Evolutionary conservation across 768 basidiomycete genomes (phyloP), one percentile per base, ranked within the genome.

Genomic region (Lactifluus echinatus): DNA sequence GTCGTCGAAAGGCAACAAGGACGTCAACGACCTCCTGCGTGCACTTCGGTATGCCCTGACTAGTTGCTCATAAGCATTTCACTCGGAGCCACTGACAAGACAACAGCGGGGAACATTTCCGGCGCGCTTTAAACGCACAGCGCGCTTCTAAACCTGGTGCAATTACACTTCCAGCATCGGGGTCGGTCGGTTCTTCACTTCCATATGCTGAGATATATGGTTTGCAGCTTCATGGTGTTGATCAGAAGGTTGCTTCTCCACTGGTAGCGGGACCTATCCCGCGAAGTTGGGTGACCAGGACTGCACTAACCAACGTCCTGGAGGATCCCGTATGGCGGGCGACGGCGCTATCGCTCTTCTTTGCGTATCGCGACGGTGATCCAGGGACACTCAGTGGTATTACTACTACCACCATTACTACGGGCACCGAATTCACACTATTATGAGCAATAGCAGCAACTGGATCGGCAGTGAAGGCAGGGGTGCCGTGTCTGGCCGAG

Each of bases 101-200:
- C 50, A 44, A 3, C 57, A 88, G 86, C 66, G 86, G 84, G 10
- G 87, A 89, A 66, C 82, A 88, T 42, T 87, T 83, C 56, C 76
- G 85, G 52, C 87, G 79, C 59, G 63, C 71, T 34, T 83, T 80
- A 56, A 89, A 89, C 65, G 60, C 78, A 6, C 74, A 66, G 54
- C 64, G 69, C 28, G 66, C 64, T 26, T 60, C 63, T 19, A 28
- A 47, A 33, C 33, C 15, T 14, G 24, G 34, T 17, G n/a, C 26
- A 33, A 21, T 15, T 28, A 14, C 50, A 17, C 23, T 36, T 43
- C 42, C 34, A 42, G 31, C 54, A n/a, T 29, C 36, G 15, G 36
- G 26, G 1, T 17, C n/a, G 8, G 31, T 49, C 15, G 49, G 51
- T 26, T 60, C 42, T 23, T 63, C 62, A 11, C 52, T 63, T 11